Evolutionary conservation across 139 green algal genomes (phyloP), one percentile per base, ranked within the genome.

Genomic region (Gonium pectorale): DNA sequence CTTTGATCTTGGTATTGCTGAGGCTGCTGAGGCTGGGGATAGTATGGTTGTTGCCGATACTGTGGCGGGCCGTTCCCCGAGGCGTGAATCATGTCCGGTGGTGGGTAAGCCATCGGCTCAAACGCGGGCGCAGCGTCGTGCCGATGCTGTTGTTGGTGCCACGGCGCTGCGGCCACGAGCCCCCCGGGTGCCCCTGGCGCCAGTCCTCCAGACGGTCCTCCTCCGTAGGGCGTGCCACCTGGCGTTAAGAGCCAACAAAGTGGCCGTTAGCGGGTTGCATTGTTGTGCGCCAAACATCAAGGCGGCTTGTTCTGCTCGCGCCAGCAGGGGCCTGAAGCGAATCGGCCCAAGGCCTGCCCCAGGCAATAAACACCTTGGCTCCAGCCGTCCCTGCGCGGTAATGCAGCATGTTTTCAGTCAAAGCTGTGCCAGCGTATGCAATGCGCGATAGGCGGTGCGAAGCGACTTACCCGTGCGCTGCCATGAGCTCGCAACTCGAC

Each of bases 251-350:
- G 70, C 70, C 70, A 64, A 79, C 70, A 79, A 79, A 54, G 70
- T 79, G 70, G 70, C 70, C 70, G 70, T 79, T 79, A 79, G 70
- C 46, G n/a, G n/a, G n/a, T n/a, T n/a, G n/a, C n/a, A n/a, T n/a
- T n/a, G n/a, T n/a, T n/a, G n/a, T n/a, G n/a, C n/a, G n/a, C n/a
- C n/a, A n/a, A n/a, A n/a, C n/a, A n/a, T n/a, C n/a, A n/a, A n/a
- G n/a, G n/a, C n/a, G n/a, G n/a, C n/a, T n/a, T n/a, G n/a, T n/a
- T n/a, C n/a, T n/a, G n/a, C n/a, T n/a, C n/a, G n/a, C n/a, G n/a
- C n/a, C n/a, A n/a, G n/a, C n/a, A n/a, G n/a, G n/a, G n/a, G n/a
- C n/a, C n/a, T n/a, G n/a, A n/a, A n/a, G n/a, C n/a, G n/a, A n/a
- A n/a, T n/a, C n/a, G n/a, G n/a, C n/a, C n/a, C n/a, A n/a, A n/a